phyloP scores from a whole-genome alignment of 331 rosid species.

The Prunus yedoensis region DNA sequence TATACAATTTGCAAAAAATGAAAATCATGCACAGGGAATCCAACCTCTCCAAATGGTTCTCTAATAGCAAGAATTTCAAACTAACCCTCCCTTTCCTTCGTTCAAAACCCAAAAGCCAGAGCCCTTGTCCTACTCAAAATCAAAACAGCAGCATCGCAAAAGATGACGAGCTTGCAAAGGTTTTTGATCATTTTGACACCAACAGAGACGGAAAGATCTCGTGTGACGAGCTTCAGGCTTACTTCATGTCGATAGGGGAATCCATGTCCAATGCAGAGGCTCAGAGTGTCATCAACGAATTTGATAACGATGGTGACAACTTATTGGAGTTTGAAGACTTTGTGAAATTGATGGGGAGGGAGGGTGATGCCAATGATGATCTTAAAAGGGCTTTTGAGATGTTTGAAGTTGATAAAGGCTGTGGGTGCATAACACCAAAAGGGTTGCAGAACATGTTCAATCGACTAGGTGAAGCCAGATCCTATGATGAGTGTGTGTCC shows the following conservation, averaged over 20 bases:
- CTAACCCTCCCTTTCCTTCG: conserved; percentile 25
- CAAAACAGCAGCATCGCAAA: not conserved
- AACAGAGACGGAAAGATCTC: conserved; percentile 53
- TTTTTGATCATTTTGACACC: conserved; percentile 44
- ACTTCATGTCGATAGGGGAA: conserved; percentile 39
- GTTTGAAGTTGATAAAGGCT: conserved; percentile 47
- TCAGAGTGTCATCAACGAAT: conserved; percentile 33
- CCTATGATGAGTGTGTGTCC: conserved; percentile 43
- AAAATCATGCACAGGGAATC: conserved; percentile 15
- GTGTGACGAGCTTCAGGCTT: conserved; percentile 38
- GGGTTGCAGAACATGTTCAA: conserved; percentile 47
- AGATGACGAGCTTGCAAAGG: conserved; percentile 23
- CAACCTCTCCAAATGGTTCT: conserved; percentile 34
- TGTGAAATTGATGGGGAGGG: conserved; percentile 27
- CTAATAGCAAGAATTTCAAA: conserved; percentile 12
- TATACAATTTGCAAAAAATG: not conserved
- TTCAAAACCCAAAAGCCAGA: conserved; percentile 19
- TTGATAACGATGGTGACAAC: conserved; percentile 41
- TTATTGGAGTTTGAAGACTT: conserved; percentile 44
- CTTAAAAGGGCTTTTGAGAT: conserved; percentile 42
- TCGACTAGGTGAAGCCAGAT: conserved; percentile 42
- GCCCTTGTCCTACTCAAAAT: not conserved
- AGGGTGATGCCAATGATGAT: conserved; percentile 26
- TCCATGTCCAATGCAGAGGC: conserved; percentile 29
- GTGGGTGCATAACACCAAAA: conserved; percentile 43